Evolutionary conservation across 805 yeast genomes (phyloP), one percentile per base, ranked within the genome.

Genomic region (Scheffersomyces ergatensis): DNA sequence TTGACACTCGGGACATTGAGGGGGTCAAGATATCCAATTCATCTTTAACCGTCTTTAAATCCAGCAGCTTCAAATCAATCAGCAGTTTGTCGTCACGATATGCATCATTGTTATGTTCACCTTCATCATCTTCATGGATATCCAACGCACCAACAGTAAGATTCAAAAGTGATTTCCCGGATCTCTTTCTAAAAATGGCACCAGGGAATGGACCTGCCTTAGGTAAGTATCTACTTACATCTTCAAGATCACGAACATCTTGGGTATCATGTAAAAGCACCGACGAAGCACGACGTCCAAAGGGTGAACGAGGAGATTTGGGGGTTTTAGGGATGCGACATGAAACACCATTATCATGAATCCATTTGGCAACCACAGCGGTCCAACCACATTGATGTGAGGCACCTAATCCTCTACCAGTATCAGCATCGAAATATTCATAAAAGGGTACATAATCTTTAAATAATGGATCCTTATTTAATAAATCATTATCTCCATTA

Each of bases 381-480:
- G 97, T 89, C 97, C 97, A 89, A 11, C 97, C 97, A 72, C 89
- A 84, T 67, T 89, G 97, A 68, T 90, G 96, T 38, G 89, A 82
- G 1, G 96, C 89, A 25, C 97, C 97, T 42, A 89, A 66, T 5
- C 97, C 97, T 50, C 96, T 77, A 30, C 97, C 97, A 2, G 93
- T 85, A 58, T 89, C 97, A 50, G 95, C 96, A 55, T 89, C 95
- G 59, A 89, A 89, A 60, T 84, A 89, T 67, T 89, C 97, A 58
- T 79, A 85, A 58, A 87, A 89, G 47, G 85, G 83, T 33, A 87
- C 77, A 48, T 78, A 76, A 45, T 89, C 95, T 53, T 77, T 78
- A 70, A 88, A 90, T 58, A 78, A 58, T 38, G 79, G 82, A 59
- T 87, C 95, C 24, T 70, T 66, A 41, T 81, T 76, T 20, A 78